A percentile compares a stretch with the other conserved stretches of the same genome.
Conservation (phyloP, 2,329 filamentous ascomycete species). For the Exutisphaerella laricina region DNA sequence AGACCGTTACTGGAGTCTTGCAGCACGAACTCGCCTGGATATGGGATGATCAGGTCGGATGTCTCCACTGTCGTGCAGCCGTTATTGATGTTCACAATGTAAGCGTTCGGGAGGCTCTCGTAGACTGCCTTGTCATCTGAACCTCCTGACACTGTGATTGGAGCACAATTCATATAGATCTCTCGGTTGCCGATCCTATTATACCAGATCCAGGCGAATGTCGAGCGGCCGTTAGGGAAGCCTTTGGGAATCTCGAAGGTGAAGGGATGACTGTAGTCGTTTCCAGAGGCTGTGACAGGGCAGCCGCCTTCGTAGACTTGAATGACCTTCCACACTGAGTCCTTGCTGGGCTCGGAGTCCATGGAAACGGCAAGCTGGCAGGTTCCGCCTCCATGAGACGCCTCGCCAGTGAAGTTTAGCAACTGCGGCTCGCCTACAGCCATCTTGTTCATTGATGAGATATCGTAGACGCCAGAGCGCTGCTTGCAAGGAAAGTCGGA, state of each 20-base stretch:
- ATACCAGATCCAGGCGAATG: slow-evolving; percentile 83
- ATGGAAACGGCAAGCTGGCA: slow-evolving; percentile 81
- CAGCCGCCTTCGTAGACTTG: slow-evolving; percentile 83
- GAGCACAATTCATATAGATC: slow-evolving; percentile 94
- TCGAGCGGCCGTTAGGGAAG: slow-evolving; percentile 68
- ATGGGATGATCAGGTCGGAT: slow-evolving; percentile 54
- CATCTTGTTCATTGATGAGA: slow-evolving; percentile 54
- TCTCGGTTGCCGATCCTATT: slow-evolving; percentile 79
- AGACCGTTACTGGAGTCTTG: slow-evolving; percentile 28
- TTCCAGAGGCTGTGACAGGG: slow-evolving; percentile 59
- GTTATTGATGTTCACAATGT: slow-evolving; percentile 58
- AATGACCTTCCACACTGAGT: slow-evolving; percentile 78
- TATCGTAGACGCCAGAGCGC: slow-evolving; percentile 41
- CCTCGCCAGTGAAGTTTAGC: slow-evolving; percentile 64
- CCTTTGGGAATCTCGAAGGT: slow-evolving; percentile 65
- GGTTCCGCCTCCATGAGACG: slow-evolving; percentile 81
- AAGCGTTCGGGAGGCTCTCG: slow-evolving; percentile 61
- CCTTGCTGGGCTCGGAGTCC: slow-evolving; percentile 61
- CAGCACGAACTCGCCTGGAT: slow-evolving; percentile 47
- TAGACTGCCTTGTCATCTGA: slow-evolving; percentile 45
- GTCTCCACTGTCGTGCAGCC: slow-evolving; percentile 51
- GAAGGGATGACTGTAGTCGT: slow-evolving; percentile 50
- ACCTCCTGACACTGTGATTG: slow-evolving; percentile 56
- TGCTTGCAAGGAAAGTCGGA: slow-evolving; percentile 78
- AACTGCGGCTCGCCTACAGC: slow-evolving; percentile 55